These are phyloP conservation scores for Malassezia yamatoensis DNA, from an alignment of 1,284 basidiomycete species.

Conservation along the genomic window DNA sequence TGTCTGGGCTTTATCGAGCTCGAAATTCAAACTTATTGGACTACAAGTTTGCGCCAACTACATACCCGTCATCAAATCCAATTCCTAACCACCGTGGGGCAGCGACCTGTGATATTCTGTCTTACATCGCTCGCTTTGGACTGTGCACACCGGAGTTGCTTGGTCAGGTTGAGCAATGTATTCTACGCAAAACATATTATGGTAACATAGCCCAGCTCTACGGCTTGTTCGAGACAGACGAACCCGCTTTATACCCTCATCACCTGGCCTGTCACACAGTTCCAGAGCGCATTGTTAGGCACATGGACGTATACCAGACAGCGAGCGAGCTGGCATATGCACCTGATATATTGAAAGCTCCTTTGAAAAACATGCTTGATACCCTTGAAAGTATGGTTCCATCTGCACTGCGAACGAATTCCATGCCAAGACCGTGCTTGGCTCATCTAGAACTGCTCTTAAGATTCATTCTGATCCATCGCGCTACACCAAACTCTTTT, in stretches of 20 bases:
- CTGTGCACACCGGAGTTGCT: conserved; percentile 11
- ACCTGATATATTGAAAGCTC: neutral
- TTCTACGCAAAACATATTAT: neutral
- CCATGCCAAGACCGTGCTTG: conserved; percentile 4
- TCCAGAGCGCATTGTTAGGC: conserved; percentile 8
- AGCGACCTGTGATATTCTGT: conserved; percentile 14
- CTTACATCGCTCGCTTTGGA: conserved; percentile 13
- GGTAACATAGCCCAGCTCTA: conserved; percentile 15
- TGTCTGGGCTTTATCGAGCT: too few species aligned
- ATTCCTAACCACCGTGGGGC: neutral
- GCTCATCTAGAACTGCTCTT: conserved; percentile 6
- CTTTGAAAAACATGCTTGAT: neutral
- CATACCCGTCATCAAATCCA: conserved; percentile 2
- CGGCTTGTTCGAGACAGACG: conserved; percentile 3
- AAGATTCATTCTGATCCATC: conserved; percentile 14
- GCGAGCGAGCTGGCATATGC: neutral
- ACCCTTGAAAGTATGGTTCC: neutral
- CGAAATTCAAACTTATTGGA: too few species aligned
- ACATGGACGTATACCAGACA: neutral
- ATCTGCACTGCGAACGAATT: neutral
- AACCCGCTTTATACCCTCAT: neutral
- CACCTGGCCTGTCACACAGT: conserved; percentile 10
- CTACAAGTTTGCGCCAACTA: conserved; percentile 6
- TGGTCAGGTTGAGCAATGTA: neutral
- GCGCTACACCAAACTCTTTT: conserved; percentile 10